Evolutionary conservation across 805 yeast species (phyloP).

Genomic region (Ogataea angusta): DNA sequence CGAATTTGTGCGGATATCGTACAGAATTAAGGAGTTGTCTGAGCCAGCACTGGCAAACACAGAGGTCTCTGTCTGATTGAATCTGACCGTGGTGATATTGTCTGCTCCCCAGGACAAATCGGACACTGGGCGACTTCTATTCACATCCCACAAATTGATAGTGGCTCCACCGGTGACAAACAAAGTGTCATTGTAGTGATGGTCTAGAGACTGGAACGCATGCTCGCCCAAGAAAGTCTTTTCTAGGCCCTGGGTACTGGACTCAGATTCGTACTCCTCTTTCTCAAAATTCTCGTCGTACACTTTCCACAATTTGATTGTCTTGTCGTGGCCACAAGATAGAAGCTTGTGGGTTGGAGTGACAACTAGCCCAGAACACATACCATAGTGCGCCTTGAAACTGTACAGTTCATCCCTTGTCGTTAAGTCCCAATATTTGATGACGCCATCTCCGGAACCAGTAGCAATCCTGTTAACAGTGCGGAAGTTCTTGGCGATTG

Average conservation of each 20-base stretch:
- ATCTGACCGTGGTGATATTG: slow-evolving; percentile 74
- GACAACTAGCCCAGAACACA: slow-evolving; percentile 80
- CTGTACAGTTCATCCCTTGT: slow-evolving; percentile 71
- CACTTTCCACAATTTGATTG: slow-evolving; percentile 86
- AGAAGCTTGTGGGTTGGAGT: slow-evolving; percentile 58
- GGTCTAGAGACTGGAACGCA: slow-evolving; percentile 82
- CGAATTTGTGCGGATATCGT: slow-evolving; percentile 85
- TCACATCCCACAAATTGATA: slow-evolving; percentile 89
- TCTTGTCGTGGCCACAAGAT: slow-evolving; percentile 89
- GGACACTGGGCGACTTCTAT: slow-evolving; percentile 71
- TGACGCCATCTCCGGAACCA: slow-evolving; percentile 93
- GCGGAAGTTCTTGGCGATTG: slow-evolving; percentile 74
- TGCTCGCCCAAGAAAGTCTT: slow-evolving; percentile 83
- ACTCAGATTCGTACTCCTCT: slow-evolving; percentile 30
- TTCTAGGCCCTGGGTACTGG: slow-evolving; percentile 50
- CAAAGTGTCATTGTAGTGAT: slow-evolving; percentile 65
- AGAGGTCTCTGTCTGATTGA: slow-evolving; percentile 87
- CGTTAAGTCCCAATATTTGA: slow-evolving; percentile 91
- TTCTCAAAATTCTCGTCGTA: slow-evolving; percentile 36
- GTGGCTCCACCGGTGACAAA: slow-evolving; percentile 93
- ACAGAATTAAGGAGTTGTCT: slow-evolving; percentile 85
- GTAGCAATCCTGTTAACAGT: slow-evolving; percentile 75
- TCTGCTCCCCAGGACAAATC: slow-evolving; percentile 96
- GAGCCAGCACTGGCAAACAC: slow-evolving; percentile 85
- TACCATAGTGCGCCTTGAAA: slow-evolving; percentile 86